Base-by-base conservation (phyloP, 768 basidiomycete genomes). In the Dacryopinax primogenitus region DNA sequence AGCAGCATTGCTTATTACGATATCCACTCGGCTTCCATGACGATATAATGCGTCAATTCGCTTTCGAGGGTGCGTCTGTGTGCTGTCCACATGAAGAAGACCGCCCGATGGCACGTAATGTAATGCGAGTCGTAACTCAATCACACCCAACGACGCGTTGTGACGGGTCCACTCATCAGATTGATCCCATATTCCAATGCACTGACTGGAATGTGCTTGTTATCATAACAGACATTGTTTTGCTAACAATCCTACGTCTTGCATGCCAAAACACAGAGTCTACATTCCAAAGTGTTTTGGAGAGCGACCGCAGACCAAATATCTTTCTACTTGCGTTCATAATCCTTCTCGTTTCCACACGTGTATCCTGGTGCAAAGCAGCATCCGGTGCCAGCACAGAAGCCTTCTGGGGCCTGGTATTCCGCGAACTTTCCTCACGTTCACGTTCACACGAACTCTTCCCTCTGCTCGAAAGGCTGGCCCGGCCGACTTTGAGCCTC, bases 41-140 rank as follows among this genome's bases (percentile, higher is more conserved):
- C 51, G 51, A 58, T 58, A 30, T 30, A 30, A 58, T 58, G 51
- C 51, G 26, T 58, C 51, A 58, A 28, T 32, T 30, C 51, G 51
- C 51, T 13, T 58, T 58, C 21, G 51, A 30, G 30, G 51, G 11
- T 3, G 11, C 3, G 9, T 11, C 51, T 58, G 51, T n/a, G n/a
- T 30, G 51, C 51, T 28, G 51, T 30, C 13, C 32, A 58, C 26
- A 58, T 58, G 51, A 58, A 58, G n/a, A 58, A 30, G 51, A 30
- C 32, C 26, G 26, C 51, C 51, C 51, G 51, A 58, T 30, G 15
- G 32, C 32, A 23, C 26, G 51, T 7, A 58, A 58, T 58, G 13
- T 58, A 28, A 58, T 30, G 26, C 32, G 51, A 28, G 26, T 58
- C 51, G 51, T n/a, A n/a, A n/a, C 51, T 6, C 30, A 15, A 28